phyloP scores from a whole-genome alignment of 2,329 filamentous ascomycete genomes.

The Nemania diffusa region DNA sequence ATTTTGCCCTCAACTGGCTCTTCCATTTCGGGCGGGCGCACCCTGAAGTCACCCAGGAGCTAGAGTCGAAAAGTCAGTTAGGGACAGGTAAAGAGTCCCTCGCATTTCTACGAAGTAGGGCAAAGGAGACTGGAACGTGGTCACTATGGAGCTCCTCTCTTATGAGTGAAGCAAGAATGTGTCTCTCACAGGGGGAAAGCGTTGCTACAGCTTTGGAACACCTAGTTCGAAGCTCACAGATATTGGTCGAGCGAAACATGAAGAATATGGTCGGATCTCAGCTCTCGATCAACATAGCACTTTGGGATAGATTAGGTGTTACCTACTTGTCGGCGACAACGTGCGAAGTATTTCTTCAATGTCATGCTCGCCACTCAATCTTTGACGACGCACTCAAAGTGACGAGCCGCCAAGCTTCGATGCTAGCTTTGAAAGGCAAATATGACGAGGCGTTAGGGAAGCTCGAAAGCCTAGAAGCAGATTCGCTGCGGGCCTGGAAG shows the following conservation, averaged over 20 bases:
- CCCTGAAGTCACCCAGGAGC: conserved; percentile 75
- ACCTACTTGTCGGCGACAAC: conserved; percentile 65
- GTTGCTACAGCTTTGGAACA: conserved; percentile 74
- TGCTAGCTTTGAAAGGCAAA: conserved; percentile 72
- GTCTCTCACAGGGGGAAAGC: conserved; percentile 76
- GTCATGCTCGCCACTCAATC: conserved; percentile 67
- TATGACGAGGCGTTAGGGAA: conserved; percentile 74
- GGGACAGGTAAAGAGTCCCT: conserved; percentile 84
- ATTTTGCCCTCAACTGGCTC: conserved; percentile 95
- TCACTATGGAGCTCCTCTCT: conserved; percentile 84
- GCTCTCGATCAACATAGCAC: conserved; percentile 74
- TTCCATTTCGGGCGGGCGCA: conserved; percentile 93
- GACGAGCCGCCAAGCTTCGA: conserved; percentile 75
- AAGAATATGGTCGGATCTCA: conserved; percentile 78
- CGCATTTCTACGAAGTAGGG: conserved; percentile 84
- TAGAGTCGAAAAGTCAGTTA: conserved; percentile 77
- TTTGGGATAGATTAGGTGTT: conserved; percentile 80
- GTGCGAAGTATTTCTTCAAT: conserved; percentile 79
- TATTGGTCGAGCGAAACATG: conserved; percentile 82
- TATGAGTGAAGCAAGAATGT: conserved; percentile 85
- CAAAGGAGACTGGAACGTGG: conserved; percentile 88
- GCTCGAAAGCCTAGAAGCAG: conserved; percentile 68
- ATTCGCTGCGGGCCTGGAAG: conserved; percentile 77
- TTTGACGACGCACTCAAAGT: conserved; percentile 84
- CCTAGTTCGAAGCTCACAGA: conserved; percentile 82